phyloP scores from a whole-genome alignment of 164 flowering plant species.

The Sedum album region DNA sequence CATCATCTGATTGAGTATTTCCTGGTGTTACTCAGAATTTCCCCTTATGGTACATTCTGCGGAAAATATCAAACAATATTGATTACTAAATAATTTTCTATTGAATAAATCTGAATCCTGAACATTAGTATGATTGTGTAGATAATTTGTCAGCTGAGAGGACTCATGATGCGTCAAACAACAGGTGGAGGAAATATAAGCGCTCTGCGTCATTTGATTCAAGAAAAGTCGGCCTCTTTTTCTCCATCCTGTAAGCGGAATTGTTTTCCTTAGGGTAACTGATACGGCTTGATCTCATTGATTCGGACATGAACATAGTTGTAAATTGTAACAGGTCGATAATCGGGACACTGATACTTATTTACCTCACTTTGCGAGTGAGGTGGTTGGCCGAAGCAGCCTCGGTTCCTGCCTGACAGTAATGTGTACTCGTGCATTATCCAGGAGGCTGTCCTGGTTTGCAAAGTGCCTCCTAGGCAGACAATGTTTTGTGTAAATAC shows the following conservation, averaged over 20 bases:
- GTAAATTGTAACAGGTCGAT: constrained; percentile 48
- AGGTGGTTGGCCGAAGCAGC: constrained; percentile 35
- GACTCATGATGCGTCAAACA: constrained; percentile 35
- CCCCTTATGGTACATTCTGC: background rate
- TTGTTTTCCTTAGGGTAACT: background rate
- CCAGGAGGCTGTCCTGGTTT: too few species aligned
- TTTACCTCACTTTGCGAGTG: constrained; percentile 62
- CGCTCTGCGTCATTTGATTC: constrained; percentile 65
- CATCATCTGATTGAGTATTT: constrained; percentile 31
- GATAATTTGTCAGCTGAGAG: constrained; percentile 36
- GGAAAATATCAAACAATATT: too few species aligned
- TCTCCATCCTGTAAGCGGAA: constrained; percentile 63
- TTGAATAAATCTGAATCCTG: background rate
- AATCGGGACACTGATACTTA: constrained; percentile 64
- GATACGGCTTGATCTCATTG: background rate
- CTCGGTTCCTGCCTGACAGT: background rate
- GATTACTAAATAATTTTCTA: background rate
- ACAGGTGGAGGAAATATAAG: constrained; percentile 48
- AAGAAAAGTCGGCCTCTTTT: constrained; percentile 57
- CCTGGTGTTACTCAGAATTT: constrained; percentile 19
- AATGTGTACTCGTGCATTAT: too few species aligned
- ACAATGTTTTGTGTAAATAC: too few species aligned
- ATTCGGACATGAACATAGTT: background rate
- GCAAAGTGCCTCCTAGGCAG: too few species aligned
- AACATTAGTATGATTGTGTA: constrained; percentile 16